phyloP scores from a whole-genome alignment of 208 protist species.

The Leishmania guyanensis region DNA sequence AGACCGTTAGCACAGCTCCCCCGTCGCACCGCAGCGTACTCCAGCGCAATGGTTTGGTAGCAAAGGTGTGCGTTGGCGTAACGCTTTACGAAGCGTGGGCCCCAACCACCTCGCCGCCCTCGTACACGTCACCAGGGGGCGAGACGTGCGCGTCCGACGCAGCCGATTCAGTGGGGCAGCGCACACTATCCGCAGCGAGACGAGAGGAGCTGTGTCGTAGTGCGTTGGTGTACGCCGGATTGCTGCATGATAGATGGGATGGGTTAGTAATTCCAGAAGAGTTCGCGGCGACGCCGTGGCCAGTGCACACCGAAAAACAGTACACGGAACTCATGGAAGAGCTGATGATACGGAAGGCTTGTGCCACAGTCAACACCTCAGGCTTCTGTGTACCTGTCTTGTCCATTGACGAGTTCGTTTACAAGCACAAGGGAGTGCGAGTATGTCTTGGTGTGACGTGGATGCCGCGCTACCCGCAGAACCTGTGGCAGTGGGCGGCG shows the following conservation, averaged over 20 bases:
- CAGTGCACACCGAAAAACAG: constrained; percentile 38
- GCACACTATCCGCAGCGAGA: constrained; percentile 18
- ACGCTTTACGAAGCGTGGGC: not conserved
- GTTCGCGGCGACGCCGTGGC: constrained; percentile 39
- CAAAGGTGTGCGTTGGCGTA: constrained; percentile 49
- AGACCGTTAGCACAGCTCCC: constrained; percentile 57
- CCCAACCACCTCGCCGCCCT: not conserved
- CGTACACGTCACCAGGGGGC: not conserved
- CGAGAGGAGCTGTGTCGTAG: constrained; percentile 44
- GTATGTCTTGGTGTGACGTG: constrained; percentile 58
- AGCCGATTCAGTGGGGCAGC: not conserved
- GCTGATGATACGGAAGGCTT: constrained; percentile 19
- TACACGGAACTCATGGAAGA: constrained; percentile 35
- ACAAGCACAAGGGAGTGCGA: constrained; percentile 32
- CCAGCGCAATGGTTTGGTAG: constrained; percentile 70
- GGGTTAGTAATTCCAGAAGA: constrained; percentile 3
- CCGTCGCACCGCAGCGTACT: constrained; percentile 57
- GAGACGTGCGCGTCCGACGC: not conserved
- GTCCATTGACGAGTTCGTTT: constrained; percentile 37
- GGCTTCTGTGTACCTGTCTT: constrained; percentile 59
- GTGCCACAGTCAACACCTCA: constrained; percentile 38
- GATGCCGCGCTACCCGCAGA: constrained; percentile 65
- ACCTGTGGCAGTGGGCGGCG: constrained; percentile 53
- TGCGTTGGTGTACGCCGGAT: constrained; percentile 29
- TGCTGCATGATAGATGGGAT: constrained; percentile 17